These are phyloP conservation scores for Ceriops decandra DNA, from an alignment of 345 rosid genomes.

Conservation along the genomic window DNA sequence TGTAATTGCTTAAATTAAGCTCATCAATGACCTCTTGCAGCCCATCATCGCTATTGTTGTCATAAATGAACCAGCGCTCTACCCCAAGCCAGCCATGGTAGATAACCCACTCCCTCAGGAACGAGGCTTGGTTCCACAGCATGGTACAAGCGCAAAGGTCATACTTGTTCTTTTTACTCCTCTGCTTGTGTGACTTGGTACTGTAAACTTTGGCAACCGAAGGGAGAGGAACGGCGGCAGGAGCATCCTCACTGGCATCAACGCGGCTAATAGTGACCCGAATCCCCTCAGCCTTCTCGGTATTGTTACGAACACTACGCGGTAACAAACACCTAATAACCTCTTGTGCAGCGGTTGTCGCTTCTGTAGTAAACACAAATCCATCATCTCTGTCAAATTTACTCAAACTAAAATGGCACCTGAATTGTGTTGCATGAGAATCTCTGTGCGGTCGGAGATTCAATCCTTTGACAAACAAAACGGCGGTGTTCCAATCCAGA, in stretches of 20 bases:
- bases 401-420: slow-evolving; percentile 64
- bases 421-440: slow-evolving; percentile 56
- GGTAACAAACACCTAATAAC: slow-evolving; percentile 83
- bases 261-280: slow-evolving; percentile 41
- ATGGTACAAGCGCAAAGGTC: slow-evolving; percentile 90
- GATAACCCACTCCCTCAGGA: slow-evolving; percentile 74
- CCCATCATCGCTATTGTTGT: slow-evolving; percentile 84
- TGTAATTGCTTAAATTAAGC: slow-evolving; percentile 54
- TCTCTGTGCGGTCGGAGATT: slow-evolving; percentile 76
- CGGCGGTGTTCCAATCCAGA: slow-evolving; percentile 60
- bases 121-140: slow-evolving; percentile 91
- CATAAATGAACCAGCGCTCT: slow-evolving; percentile 93
- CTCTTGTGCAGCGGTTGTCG: slow-evolving; percentile 83
- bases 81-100: slow-evolving; percentile 94
- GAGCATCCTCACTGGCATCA: slow-evolving; percentile 12
- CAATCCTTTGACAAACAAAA: slow-evolving; percentile 82
- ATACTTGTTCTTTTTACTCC: slow-evolving; percentile 34
- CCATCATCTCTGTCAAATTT: slow-evolving; percentile 38
- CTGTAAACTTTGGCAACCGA: slow-evolving; percentile 57
- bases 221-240: slow-evolving; percentile 36
- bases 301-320: slow-evolving; percentile 44
- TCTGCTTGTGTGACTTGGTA: slow-evolving; percentile 18
- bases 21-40: slow-evolving; percentile 50
- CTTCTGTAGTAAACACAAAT: slow-evolving; percentile 45
- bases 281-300: slow-evolving; percentile 47